A percentile compares a stretch with the other conserved stretches of the same genome.
phyloP scores from a whole-genome alignment of 106 monocot genomes.

The Iris macrosiphon region DNA sequence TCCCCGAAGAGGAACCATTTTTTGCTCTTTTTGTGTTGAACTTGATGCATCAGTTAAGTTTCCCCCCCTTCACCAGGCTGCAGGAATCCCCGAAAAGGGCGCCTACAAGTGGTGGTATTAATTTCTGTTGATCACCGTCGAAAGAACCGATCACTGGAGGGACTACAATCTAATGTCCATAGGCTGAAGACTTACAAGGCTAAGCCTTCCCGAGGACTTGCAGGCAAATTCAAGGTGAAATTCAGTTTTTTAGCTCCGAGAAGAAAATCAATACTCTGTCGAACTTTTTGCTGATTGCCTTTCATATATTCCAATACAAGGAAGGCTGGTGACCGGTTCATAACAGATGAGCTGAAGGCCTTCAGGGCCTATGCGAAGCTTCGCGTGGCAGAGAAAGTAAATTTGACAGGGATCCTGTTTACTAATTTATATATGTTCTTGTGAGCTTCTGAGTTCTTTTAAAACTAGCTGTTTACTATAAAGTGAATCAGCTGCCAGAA shows the following conservation, averaged over 20 bases:
- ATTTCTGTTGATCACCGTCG: no score
- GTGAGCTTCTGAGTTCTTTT: conserved; percentile 14
- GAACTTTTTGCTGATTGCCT: conserved; percentile 22
- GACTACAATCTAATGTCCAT: conserved; percentile 44
- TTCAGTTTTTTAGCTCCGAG: neutral
- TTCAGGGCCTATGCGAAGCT: conserved; percentile 50
- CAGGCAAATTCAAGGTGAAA: conserved; percentile 39
- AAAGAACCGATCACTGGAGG: conserved; percentile 34
- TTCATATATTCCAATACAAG: conserved; percentile 26
- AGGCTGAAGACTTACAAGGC: conserved; percentile 44
- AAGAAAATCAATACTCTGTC: conserved; percentile 17
- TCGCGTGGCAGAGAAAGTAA: conserved; percentile 43
- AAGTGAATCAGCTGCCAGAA: no score
- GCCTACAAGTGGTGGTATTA: no score
- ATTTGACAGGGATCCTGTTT: conserved; percentile 30
- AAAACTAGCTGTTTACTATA: no score
- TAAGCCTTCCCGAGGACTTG: conserved; percentile 32
- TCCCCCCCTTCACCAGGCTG: no score
- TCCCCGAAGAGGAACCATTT: no score
- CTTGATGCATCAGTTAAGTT: no score
- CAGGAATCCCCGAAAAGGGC: no score
- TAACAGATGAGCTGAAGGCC: conserved; percentile 33
- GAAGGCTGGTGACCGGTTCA: conserved; percentile 22
- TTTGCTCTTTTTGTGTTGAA: no score
- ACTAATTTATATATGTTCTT: conserved; percentile 30